A percentile compares a stretch with the other conserved stretches of the same genome.
Evolutionary conservation across 139 green algal genomes (phyloP).

Genomic region (Chlamydomonas asymmetrica): DNA sequence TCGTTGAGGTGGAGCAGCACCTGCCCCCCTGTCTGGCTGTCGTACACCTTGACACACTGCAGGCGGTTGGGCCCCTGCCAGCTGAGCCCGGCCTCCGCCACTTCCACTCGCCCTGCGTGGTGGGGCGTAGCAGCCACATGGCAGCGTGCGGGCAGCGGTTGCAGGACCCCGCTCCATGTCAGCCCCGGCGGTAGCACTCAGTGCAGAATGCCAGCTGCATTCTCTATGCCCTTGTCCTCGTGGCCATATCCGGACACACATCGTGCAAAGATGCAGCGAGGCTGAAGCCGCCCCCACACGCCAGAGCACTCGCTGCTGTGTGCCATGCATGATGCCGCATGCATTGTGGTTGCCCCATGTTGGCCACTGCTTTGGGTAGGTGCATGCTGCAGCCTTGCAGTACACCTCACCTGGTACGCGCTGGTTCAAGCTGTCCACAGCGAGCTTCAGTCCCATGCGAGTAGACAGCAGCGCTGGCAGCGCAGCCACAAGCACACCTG

Average conservation of each 20-base stretch:
- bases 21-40: conserved; percentile 8
- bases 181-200: no score
- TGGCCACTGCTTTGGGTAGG: background rate
- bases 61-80: conserved; percentile 14
- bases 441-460: conserved; percentile 19
- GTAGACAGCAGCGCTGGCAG: conserved; percentile 34
- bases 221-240: background rate
- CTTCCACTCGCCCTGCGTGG: conserved; percentile 12
- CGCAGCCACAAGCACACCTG: background rate
- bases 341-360: no score
- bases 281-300: no score
- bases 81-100: conserved; percentile 16
- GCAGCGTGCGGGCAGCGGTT: no score
- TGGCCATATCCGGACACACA: no score
- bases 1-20: conserved; percentile 30
- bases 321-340: no score
- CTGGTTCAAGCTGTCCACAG: background rate
- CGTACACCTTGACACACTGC: conserved; percentile 28
- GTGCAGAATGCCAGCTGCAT: background rate
- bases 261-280: no score
- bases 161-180: no score
- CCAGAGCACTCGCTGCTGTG: no score
- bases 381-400: background rate
- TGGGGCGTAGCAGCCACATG: no score
- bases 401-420: conserved; percentile 1